Evolutionary conservation across 495 filamentous ascomycete genomes (phyloP).

Genomic region (Apiosordaria backusii): DNA sequence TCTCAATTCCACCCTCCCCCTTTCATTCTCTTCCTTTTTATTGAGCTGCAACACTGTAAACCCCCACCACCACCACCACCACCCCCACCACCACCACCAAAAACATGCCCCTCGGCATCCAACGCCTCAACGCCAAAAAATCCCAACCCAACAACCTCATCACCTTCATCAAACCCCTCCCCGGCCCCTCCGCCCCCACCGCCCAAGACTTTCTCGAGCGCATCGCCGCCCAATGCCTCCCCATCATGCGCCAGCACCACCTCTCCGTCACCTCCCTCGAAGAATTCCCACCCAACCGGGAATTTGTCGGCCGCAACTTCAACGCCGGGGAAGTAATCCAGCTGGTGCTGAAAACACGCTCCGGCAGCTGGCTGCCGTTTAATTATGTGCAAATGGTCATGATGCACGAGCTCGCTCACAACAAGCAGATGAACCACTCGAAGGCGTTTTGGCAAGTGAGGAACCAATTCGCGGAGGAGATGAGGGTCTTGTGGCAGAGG

Average conservation of each 20-base stretch:
- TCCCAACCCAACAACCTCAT: constrained; percentile 66
- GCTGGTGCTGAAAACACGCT: constrained; percentile 64
- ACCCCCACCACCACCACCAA: not conserved
- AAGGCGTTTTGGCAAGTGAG: constrained; percentile 69
- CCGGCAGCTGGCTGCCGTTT: constrained; percentile 69
- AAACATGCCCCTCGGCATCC: constrained; percentile 63
- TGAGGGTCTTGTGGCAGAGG: constrained; percentile 60
- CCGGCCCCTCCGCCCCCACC: constrained; percentile 52
- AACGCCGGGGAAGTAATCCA: constrained; percentile 82
- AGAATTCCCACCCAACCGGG: constrained; percentile 68
- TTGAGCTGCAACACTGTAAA: no score
- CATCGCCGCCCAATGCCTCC: constrained; percentile 72
- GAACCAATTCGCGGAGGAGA: constrained; percentile 60
- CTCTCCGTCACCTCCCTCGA: constrained; percentile 70
- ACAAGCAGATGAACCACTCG: constrained; percentile 80
- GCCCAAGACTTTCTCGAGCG: constrained; percentile 70
- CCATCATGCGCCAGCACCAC: constrained; percentile 67
- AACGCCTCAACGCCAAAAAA: constrained; percentile 62
- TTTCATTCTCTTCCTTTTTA: no score
- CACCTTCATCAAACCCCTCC: constrained; percentile 71
- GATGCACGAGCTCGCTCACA: constrained; percentile 79
- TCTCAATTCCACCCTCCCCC: no score
- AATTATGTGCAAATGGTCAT: constrained; percentile 79
- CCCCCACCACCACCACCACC: not conserved
- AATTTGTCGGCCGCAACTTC: constrained; percentile 78